Conservation (phyloP, 2,329 filamentous ascomycete genomes). For the Aspergillus novofumigatus region DNA sequence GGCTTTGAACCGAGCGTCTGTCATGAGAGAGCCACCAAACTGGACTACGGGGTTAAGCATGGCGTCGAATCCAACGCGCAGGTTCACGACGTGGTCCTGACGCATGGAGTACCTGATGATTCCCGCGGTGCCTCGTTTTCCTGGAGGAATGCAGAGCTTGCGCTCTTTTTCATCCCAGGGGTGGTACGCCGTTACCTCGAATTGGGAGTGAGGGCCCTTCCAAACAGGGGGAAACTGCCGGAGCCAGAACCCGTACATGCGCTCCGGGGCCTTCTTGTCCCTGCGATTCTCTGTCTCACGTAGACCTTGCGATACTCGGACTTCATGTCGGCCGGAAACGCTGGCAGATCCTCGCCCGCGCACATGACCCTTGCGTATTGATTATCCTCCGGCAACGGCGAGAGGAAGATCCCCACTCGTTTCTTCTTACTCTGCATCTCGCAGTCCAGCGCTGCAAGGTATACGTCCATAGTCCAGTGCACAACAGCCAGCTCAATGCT, state of each 20-base stretch:
- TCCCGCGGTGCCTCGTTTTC: background rate
- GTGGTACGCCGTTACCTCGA: background rate
- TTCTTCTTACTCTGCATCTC: background rate
- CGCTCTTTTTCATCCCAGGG: background rate
- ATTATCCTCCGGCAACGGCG: background rate
- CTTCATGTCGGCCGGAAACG: background rate
- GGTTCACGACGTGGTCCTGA: background rate
- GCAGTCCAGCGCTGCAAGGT: slow-evolving; percentile 18
- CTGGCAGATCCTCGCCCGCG: background rate
- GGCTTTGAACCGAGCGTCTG: background rate
- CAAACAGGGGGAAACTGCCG: background rate
- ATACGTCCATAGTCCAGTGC: slow-evolving; percentile 17
- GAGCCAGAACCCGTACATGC: background rate
- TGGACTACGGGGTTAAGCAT: background rate
- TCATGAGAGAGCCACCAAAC: background rate
- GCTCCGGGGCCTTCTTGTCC: background rate
- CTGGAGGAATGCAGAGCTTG: background rate
- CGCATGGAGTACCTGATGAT: background rate
- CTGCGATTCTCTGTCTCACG: background rate
- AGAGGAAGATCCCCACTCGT: background rate
- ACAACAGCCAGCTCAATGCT: slow-evolving; percentile 13
- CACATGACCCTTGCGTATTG: background rate
- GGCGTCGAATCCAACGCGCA: background rate
- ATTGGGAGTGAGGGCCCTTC: background rate
- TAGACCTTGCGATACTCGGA: background rate